These are phyloP conservation scores for Daldinia grandis DNA, from an alignment of 495 filamentous ascomycete genomes.

Conservation along the genomic window DNA sequence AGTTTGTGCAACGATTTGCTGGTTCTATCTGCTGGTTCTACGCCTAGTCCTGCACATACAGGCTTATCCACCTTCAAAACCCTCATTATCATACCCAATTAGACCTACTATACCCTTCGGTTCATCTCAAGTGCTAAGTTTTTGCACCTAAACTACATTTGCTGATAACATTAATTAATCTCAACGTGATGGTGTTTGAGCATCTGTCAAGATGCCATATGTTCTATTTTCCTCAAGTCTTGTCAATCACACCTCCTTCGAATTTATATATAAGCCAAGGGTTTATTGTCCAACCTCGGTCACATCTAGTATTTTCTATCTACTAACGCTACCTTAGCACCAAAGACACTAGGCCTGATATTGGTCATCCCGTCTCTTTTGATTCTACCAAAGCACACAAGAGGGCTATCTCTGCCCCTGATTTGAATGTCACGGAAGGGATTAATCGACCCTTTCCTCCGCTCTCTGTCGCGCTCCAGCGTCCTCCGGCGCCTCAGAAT, in stretches of 20 bases:
- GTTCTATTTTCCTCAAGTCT: background rate
- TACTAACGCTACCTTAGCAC: conserved; percentile 22
- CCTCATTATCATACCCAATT: background rate
- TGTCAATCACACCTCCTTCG: background rate
- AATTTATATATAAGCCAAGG: conserved; percentile 1
- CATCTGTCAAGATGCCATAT: background rate
- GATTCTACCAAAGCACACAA: conserved; percentile 45
- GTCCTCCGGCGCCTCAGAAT: conserved; percentile 5
- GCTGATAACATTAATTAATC: conserved; percentile 2
- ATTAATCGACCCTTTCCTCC: conserved; percentile 7
- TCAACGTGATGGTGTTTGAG: conserved; percentile 12
- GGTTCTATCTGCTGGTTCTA: background rate
- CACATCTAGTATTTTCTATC: background rate
- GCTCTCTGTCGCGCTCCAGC: background rate
- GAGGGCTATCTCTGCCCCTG: conserved; percentile 51
- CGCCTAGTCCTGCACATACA: background rate
- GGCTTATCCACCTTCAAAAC: background rate
- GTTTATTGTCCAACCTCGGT: background rate
- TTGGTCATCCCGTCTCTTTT: conserved; percentile 11
- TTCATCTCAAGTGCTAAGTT: conserved; percentile 5
- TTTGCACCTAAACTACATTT: background rate
- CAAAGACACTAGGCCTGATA: conserved; percentile 20
- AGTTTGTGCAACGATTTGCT: conserved; percentile 7
- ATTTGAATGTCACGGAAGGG: conserved; percentile 37
- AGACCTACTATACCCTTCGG: background rate